phyloP scores from a whole-genome alignment of 495 filamentous ascomycete species.

The Penicillium angulare region DNA sequence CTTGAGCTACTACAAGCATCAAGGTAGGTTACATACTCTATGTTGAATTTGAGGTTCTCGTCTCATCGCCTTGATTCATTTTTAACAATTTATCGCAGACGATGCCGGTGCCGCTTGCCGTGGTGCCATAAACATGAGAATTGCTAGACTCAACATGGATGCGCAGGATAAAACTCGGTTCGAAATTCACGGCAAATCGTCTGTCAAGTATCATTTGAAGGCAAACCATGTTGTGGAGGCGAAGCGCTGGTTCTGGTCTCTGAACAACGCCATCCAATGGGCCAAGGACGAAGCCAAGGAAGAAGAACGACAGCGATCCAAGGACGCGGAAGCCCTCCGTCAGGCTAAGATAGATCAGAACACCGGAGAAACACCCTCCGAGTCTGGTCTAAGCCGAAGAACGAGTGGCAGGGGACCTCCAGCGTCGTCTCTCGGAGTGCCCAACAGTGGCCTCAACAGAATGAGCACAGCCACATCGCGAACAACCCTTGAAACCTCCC shows the following conservation, averaged over 20 bases:
- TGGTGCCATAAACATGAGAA: slow-evolving; percentile 97
- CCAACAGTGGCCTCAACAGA: slow-evolving; percentile 36
- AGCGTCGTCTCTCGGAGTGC: slow-evolving; percentile 31
- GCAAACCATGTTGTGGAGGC: slow-evolving; percentile 79
- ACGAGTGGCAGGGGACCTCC: slow-evolving; percentile 38
- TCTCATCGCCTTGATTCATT: background rate
- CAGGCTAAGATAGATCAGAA: slow-evolving; percentile 67
- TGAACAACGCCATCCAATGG: slow-evolving; percentile 99
- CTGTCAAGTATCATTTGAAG: slow-evolving; percentile 97
- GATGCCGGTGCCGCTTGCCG: slow-evolving; percentile 74
- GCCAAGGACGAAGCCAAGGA: slow-evolving; percentile 93
- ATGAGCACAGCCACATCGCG: slow-evolving; percentile 48
- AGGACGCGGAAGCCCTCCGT: slow-evolving; percentile 71
- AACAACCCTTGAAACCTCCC: slow-evolving; percentile 46
- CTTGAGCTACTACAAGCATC: slow-evolving; percentile 97
- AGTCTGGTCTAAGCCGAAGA: slow-evolving; percentile 30
- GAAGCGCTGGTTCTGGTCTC: slow-evolving; percentile 83
- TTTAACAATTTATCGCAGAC: slow-evolving; percentile 48
- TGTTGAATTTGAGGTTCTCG: background rate
- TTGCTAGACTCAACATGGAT: slow-evolving; percentile 92
- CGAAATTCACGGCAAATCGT: slow-evolving; percentile 95
- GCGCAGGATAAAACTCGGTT: slow-evolving; percentile 95
- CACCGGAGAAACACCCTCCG: slow-evolving; percentile 41
- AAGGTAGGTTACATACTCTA: slow-evolving; percentile 47
- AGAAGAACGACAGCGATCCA: slow-evolving; percentile 71